Conservation (phyloP, 768 basidiomycete genomes). For the Tricholoma flavovirens region DNA sequence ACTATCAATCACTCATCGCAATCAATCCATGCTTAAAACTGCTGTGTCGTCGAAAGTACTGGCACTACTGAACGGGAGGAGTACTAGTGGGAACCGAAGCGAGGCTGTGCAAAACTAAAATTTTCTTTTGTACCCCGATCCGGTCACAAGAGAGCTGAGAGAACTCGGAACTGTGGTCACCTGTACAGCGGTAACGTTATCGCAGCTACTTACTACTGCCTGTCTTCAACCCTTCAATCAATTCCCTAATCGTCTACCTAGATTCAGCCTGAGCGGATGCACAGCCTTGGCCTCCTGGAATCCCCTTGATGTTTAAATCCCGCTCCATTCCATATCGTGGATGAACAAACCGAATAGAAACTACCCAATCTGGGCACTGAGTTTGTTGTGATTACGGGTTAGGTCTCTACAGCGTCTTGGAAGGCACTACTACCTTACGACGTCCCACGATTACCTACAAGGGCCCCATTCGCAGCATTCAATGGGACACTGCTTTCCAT, state of each 20-base stretch:
- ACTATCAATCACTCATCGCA: neutral
- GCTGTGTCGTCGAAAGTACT: neutral
- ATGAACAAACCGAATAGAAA: neutral
- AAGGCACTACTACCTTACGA: neutral
- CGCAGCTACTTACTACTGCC: too few relatives aligned
- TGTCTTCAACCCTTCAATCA: neutral
- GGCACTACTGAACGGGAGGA: neutral
- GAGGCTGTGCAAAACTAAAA: neutral
- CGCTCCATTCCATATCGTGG: neutral
- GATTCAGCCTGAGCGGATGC: too few relatives aligned
- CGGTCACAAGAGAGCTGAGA: neutral
- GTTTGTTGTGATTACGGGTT: neutral
- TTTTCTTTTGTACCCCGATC: neutral
- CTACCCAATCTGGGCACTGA: neutral
- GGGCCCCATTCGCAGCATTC: too few relatives aligned
- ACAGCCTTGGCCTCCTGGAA: neutral
- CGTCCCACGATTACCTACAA: neutral
- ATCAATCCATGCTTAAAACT: neutral
- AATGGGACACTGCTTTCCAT: too few relatives aligned
- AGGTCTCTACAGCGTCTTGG: neutral
- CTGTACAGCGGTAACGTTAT: neutral
- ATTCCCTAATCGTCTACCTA: neutral
- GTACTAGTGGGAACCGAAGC: neutral
- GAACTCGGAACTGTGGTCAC: neutral
- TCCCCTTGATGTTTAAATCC: neutral